phyloP scores from a whole-genome alignment of 1,139 yeast species.

The Pichia sp. region DNA sequence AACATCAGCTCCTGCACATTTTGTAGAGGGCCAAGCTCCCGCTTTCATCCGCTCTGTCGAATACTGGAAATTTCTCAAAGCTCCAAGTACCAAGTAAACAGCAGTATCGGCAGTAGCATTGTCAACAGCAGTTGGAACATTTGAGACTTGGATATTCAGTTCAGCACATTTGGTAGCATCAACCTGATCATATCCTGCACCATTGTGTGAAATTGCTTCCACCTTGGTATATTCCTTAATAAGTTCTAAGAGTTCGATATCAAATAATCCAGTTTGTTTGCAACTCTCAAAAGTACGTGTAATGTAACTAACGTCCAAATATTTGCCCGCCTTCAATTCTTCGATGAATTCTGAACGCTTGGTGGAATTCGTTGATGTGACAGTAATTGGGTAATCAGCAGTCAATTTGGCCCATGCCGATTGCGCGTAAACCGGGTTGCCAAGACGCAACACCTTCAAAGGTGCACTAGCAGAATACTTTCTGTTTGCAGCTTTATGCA shows the following conservation, averaged over 20 bases:
- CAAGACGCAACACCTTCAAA: conserved; percentile 62
- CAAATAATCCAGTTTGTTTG: conserved; percentile 62
- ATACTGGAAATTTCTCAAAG: conserved; percentile 55
- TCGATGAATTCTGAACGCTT: conserved; percentile 44
- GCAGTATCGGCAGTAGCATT: conserved; percentile 82
- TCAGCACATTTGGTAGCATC: conserved; percentile 48
- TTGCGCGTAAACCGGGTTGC: conserved; percentile 45
- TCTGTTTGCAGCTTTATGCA: too few species aligned
- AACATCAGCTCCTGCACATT: conserved; percentile 38
- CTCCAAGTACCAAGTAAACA: conserved; percentile 55
- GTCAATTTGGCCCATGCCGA: conserved; percentile 48
- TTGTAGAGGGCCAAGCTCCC: conserved; percentile 50
- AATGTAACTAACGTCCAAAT: conserved; percentile 40
- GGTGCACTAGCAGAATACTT: too few species aligned
- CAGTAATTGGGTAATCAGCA: conserved; percentile 40
- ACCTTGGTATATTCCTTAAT: conserved; percentile 49
- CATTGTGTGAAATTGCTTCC: conserved; percentile 65
- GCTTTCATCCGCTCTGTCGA: conserved; percentile 41
- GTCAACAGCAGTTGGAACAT: conserved; percentile 68
- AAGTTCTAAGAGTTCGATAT: conserved; percentile 54
- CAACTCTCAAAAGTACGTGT: conserved; percentile 31
- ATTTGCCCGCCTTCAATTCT: conserved; percentile 43
- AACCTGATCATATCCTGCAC: conserved; percentile 92
- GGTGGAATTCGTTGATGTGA: conserved; percentile 22
- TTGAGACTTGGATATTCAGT: conserved; percentile 56